phyloP scores from a whole-genome alignment of 768 basidiomycete genomes.

The Auriscalpium vulgare region DNA sequence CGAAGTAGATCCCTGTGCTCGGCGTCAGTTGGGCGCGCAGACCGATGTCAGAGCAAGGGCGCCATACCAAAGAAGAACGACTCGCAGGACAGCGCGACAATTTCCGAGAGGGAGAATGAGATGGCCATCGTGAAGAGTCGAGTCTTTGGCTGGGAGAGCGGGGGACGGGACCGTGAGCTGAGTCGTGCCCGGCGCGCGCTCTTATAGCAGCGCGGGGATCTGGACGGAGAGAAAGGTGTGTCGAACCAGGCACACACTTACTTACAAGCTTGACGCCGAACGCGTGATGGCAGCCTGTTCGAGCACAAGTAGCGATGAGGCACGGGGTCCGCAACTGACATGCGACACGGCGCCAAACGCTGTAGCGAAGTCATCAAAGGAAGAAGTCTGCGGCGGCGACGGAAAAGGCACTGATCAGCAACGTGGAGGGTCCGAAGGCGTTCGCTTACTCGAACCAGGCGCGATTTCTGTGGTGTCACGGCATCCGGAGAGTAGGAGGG shows the following conservation, averaged over 20 bases:
- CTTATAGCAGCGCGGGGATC: background rate
- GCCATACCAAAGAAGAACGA: slow-evolving; percentile 10
- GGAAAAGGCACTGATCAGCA: background rate
- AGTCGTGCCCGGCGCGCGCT: background rate
- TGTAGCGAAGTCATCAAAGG: background rate
- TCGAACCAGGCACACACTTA: slow-evolving; percentile 63
- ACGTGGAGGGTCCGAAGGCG: background rate
- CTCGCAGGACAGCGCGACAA: slow-evolving; percentile 10
- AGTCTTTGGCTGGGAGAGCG: background rate
- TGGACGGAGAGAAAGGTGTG: slow-evolving; percentile 41
- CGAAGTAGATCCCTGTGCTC: slow-evolving; percentile 7
- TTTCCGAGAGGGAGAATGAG: slow-evolving; percentile 8
- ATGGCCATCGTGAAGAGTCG: slow-evolving; percentile 4
- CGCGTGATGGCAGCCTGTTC: background rate
- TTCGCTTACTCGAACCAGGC: no score
- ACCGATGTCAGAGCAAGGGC: no score
- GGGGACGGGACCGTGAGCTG: background rate
- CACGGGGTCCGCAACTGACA: background rate
- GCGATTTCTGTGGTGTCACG: no score
- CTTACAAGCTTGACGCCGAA: background rate
- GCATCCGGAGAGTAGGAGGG: no score
- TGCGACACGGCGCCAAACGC: background rate
- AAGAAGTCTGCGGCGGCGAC: background rate
- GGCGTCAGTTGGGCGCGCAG: background rate
- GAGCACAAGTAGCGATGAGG: background rate